phyloP scores from a whole-genome alignment of 2,329 filamentous ascomycete genomes.

The Mycosphaerella sp. region DNA sequence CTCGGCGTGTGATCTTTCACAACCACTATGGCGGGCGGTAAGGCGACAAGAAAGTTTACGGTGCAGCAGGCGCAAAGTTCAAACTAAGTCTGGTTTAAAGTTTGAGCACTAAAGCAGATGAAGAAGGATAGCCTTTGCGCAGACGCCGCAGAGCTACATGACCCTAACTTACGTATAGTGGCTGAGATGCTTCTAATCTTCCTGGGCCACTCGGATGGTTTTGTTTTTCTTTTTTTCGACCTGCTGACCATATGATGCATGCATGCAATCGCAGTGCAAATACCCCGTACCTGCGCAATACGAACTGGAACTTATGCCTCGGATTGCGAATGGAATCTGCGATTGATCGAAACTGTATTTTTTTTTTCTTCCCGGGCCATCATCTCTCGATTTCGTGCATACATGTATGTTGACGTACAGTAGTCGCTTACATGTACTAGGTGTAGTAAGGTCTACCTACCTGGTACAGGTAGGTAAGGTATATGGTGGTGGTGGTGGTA shows the following conservation, averaged over 20 bases:
- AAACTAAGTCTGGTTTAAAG: no score
- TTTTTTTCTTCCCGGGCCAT: background rate
- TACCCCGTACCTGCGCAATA: constrained; percentile 4
- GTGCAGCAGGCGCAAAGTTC: no score
- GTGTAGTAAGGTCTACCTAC: background rate
- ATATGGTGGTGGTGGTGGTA: no score
- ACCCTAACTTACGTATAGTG: background rate
- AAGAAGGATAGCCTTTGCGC: no score
- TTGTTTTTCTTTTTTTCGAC: background rate
- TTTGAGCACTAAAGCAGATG: no score
- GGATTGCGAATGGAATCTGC: background rate
- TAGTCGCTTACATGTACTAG: background rate
- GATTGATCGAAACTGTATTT: background rate
- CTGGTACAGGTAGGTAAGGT: no score
- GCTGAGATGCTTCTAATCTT: background rate
- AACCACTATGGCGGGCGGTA: no score
- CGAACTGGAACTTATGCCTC: background rate
- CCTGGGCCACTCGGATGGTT: no score
- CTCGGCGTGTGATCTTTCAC: no score
- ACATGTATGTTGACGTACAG: background rate
- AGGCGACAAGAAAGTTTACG: no score
- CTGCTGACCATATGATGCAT: background rate
- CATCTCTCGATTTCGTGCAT: constrained; percentile 1
- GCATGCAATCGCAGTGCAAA: background rate
- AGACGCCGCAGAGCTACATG: background rate